Conservation (phyloP, 805 yeast species). For the Ogataea minuta region DNA sequence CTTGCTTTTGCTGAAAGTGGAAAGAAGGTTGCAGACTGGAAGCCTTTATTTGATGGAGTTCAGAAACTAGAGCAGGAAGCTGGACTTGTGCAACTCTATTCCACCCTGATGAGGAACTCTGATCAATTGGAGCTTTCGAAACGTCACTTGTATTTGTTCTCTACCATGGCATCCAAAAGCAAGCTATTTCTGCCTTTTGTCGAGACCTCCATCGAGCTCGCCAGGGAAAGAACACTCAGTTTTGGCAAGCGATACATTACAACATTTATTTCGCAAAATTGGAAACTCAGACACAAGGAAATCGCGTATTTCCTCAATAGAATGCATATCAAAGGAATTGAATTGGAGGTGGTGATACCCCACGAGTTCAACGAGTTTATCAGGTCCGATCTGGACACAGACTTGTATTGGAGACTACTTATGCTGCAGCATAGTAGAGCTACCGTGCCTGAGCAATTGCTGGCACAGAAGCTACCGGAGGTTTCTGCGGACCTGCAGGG, state of each 20-base stretch:
- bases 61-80: constrained; percentile 8
- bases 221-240: constrained; percentile 44
- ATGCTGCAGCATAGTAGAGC: constrained; percentile 39
- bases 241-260: constrained; percentile 48
- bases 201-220: constrained; percentile 42
- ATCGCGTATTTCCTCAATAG: constrained; percentile 44
- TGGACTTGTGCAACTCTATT: constrained; percentile 41
- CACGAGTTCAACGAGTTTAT: constrained; percentile 33
- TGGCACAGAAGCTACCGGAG: constrained; percentile 14
- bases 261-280: constrained; percentile 43
- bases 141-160: constrained; percentile 44
- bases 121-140: constrained; percentile 42
- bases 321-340: constrained; percentile 29
- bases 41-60: constrained; percentile 18
- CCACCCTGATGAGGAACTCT: constrained; percentile 55
- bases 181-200: constrained; percentile 44
- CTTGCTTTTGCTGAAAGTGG: constrained; percentile 71
- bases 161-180: constrained; percentile 37
- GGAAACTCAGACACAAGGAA: constrained; percentile 37
- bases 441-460: constrained; percentile 24
- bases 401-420: constrained; percentile 52
- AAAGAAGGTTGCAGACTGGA: constrained; percentile 58
- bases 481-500: constrained; percentile 41
- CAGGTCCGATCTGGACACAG: constrained; percentile 29
- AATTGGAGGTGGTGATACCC: constrained; percentile 30